Base-by-base conservation (phyloP, 129 eudicot genomes). In the Ambrosia trifida region DNA sequence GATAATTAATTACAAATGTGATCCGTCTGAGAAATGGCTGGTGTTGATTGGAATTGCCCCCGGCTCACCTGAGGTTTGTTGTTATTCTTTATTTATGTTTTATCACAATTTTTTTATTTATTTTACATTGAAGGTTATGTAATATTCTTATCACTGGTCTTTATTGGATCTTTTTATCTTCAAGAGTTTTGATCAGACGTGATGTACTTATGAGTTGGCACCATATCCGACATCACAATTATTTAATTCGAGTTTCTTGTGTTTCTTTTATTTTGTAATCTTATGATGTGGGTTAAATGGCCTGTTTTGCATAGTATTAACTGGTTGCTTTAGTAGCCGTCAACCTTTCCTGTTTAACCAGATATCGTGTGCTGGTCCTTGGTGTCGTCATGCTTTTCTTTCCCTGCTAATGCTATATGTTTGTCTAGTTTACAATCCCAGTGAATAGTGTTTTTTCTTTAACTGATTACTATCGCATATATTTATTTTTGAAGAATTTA, bases 11-110 rank as follows among this genome's bases (percentile, higher is more conserved):
- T 95, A 95, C 77, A 84, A 86, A 60, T 87, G 97, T 70, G 97
- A 95, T 74, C 99, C 97, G 51, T 77, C 96, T 16, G 99, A 95
- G 69, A 95, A 95, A 66, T 95, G 99, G 99, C 66, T 95, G 97
- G 99, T 95, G 54, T 75, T 95, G 85, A 95, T 95, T 82, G 99
- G 97, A 53, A 95, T 95, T 68, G 96, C 97, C 53, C 99, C 99
- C 72, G 99, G 99, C 38, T 90, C 99, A 53, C 82, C 94, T 33
- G 99, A 95, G 93, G 97, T 90, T 70, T 74, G 86, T 75, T 62
- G 84, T 50, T 65, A 40, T 56, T 58, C 18, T 76, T 30, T 40
- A 54, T 30, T 69, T 40, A 76, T 17, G 28, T 68, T 9, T 10
- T 28, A 67, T 51, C 5, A 36, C 60, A 18, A 52, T 32, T 10